These are phyloP conservation scores for Neurospora sp. DNA, from an alignment of 495 filamentous ascomycete genomes.

Conservation along the genomic window DNA sequence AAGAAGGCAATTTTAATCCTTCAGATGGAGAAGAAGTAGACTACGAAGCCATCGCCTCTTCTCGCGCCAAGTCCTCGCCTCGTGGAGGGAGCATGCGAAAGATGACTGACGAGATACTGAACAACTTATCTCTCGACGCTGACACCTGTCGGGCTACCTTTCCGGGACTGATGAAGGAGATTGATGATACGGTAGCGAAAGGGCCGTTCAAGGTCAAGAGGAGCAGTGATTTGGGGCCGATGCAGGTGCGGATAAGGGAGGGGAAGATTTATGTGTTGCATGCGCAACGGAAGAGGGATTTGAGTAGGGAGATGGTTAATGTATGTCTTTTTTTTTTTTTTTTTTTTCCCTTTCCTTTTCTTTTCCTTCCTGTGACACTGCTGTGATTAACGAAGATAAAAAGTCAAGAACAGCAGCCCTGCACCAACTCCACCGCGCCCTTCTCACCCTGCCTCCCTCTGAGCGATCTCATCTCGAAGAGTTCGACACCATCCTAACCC, in stretches of 20 bases:
- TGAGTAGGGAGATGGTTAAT: conserved; percentile 31
- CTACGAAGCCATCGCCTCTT: not conserved
- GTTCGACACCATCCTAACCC: conserved; percentile 49
- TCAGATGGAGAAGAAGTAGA: conserved; percentile 14
- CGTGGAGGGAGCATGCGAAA: not conserved
- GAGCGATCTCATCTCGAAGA: not conserved
- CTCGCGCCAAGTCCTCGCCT: not conserved
- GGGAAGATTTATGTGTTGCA: conserved; percentile 37
- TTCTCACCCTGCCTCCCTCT: conserved; percentile 34
- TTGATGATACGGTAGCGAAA: conserved; percentile 34
- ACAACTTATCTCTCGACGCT: conserved; percentile 31
- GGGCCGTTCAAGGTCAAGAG: conserved; percentile 35
- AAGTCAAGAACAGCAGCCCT: conserved; percentile 30
- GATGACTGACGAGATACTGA: conserved; percentile 20
- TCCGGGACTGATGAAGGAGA: conserved; percentile 34
- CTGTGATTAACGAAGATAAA: not conserved
- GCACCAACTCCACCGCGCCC: conserved; percentile 40
- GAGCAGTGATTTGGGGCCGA: conserved; percentile 25
- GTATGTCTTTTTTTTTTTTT: conserved; percentile 6
- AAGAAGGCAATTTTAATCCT: conserved; percentile 2
- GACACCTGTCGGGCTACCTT: conserved; percentile 33
- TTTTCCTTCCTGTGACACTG: not conserved
- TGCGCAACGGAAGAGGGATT: conserved; percentile 26
- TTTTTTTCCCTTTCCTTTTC: too few relatives aligned
- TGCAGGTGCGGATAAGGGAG: conserved; percentile 33